These are phyloP conservation scores for Cutaneotrichosporon cutaneum DNA, from an alignment of 1,284 basidiomycete genomes.

Conservation along the genomic window DNA sequence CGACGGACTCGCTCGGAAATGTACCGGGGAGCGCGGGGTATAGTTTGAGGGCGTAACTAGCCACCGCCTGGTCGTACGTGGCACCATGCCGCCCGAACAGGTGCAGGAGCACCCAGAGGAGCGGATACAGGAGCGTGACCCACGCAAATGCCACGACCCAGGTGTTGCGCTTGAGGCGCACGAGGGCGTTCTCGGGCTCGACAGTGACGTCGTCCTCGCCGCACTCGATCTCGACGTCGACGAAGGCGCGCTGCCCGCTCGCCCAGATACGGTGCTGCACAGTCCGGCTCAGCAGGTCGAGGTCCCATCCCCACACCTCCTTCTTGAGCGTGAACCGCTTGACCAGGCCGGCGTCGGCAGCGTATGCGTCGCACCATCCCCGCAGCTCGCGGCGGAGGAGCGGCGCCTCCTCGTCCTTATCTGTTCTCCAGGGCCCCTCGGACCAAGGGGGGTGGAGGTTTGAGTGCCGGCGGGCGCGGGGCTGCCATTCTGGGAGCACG, in stretches of 20 bases:
- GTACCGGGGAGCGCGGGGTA: not conserved
- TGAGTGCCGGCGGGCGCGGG: not conserved
- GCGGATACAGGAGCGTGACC: conserved; percentile 65
- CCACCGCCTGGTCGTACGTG: not conserved
- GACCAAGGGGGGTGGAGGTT: not conserved
- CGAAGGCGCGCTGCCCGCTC: conserved; percentile 59
- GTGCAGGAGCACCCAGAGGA: conserved; percentile 56
- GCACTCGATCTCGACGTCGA: conserved; percentile 52
- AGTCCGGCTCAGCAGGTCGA: conserved; percentile 51
- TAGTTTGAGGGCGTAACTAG: not conserved
- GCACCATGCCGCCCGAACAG: conserved; percentile 4
- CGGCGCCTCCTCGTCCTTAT: not conserved
- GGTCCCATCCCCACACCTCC: conserved; percentile 69
- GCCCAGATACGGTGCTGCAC: conserved; percentile 59
- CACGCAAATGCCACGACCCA: conserved; percentile 66
- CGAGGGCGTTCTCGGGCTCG: conserved; percentile 64
- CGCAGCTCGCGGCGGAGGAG: conserved; percentile 47
- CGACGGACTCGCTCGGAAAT: not conserved
- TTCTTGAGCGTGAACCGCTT: conserved; percentile 68
- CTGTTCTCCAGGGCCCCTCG: not conserved
- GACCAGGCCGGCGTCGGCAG: conserved; percentile 60
- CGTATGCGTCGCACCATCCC: conserved; percentile 70
- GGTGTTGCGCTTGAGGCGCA: conserved; percentile 61
- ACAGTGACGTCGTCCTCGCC: conserved; percentile 54
- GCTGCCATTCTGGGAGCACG: not conserved